Percentiles rank a stretch among this genome's conserved stretches.
phyloP scores from a whole-genome alignment of 306 rosid species.

The Sindora glabra region DNA sequence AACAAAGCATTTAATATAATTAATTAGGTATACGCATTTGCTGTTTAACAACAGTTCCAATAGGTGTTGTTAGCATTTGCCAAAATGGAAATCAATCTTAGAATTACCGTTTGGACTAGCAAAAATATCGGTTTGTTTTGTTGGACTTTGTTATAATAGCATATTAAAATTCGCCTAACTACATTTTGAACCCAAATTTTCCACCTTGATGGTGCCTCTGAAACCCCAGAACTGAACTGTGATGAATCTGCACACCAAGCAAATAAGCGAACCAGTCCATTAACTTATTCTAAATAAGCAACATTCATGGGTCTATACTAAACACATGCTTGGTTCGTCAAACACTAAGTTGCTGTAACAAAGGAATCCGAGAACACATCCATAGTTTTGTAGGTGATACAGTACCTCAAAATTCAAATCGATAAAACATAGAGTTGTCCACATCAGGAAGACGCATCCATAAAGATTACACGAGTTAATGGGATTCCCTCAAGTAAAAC shows the following conservation, averaged over 20 bases:
- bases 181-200: constrained; percentile 38
- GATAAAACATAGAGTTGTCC: constrained; percentile 11
- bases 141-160: constrained; percentile 32
- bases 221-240: constrained; percentile 23
- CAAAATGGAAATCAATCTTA: constrained; percentile 1
- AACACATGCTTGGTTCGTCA: too few relatives aligned
- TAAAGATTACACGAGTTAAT: constrained; percentile 8
- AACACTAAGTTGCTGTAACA: background rate
- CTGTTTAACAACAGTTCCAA: too few relatives aligned
- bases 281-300: background rate
- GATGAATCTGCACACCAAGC: constrained; percentile 42
- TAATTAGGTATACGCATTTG: too few relatives aligned
- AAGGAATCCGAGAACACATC: background rate
- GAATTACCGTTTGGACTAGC: too few relatives aligned
- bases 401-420: constrained; percentile 28
- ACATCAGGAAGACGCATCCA: constrained; percentile 22
- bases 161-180: constrained; percentile 46
- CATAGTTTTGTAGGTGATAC: background rate
- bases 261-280: constrained; percentile 4
- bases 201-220: too few relatives aligned
- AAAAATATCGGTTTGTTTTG: constrained; percentile 18
- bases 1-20: too few relatives aligned
- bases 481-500: constrained; percentile 2
- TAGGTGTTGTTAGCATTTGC: too few relatives aligned
- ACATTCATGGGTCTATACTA: background rate